Evolutionary conservation across 2,329 filamentous ascomycete species (phyloP), one percentile per base, ranked within the genome.

Genomic region (Aurifilum marmelostoma): DNA sequence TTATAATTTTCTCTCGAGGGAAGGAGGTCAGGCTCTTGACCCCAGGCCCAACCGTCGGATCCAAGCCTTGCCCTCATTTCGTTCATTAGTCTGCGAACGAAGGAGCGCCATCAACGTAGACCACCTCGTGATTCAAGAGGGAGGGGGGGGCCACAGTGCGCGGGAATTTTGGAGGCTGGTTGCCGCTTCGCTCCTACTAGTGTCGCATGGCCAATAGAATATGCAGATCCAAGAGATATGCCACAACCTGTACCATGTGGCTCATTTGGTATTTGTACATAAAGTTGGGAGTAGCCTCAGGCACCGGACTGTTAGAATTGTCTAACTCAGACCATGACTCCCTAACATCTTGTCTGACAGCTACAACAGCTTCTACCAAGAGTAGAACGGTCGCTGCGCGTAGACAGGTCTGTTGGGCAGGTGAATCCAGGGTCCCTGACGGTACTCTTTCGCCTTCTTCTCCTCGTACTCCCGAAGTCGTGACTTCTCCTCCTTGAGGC

Each of bases 401-500:
- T 91, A 90, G 67, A 99, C 85, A 8, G 91, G 92, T 71, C 94
- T 89, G 79, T 97, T 93, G 9, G 95, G 95, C 66, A 98, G 83
- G 75, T 94, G 93, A 16, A 92, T 87, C 95, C 95, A 97, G 21
- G 95, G 89, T 72, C 92, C 92, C 71, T 89, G 87, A 76, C 89
- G 89, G 67, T 87, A 84, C 78, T 91, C 86, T 83, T 93, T 95
- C 74, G 89, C 89, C 77, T 93, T 86, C 69, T 90, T 88, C 76
- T 97, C 94, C 68, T 92, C 85, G 76, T 91, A 88, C 77, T 94
- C 87, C 71, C 96, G 88, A 75, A 97, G 89, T 67, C 94, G 86
- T 7, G 96, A 97, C 79, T 91, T 92, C 79, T 98, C 94, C 78
- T 99, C 96, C 83, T 98, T 99, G 77, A 99, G 83, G 18, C 97